These are phyloP conservation scores for Pseudoscleropodium purum DNA, from an alignment of 225 moss, liverwort and hornwort species.

Conservation along the genomic window DNA sequence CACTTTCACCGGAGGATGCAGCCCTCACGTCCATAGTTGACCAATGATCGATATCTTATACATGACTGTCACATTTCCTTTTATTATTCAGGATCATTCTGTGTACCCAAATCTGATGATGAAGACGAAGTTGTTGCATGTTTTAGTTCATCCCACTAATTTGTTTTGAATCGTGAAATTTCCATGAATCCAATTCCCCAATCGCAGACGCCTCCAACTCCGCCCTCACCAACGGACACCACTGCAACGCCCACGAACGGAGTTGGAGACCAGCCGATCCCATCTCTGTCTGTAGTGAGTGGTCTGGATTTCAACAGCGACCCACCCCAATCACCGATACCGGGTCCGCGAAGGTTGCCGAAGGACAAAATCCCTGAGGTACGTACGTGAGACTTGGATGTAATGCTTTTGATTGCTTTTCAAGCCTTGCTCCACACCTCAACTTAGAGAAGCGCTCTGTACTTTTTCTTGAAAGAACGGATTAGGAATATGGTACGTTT, in stretches of 20 bases:
- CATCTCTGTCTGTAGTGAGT: not conserved
- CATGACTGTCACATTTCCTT: not conserved
- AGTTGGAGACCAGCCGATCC: not conserved
- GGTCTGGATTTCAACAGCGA: too few species aligned
- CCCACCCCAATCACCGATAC: not conserved
- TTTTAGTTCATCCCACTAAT: not conserved
- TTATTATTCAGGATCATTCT: too few species aligned
- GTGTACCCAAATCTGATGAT: not conserved
- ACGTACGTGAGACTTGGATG: too few species aligned
- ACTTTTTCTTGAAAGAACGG: not conserved
- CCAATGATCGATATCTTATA: not conserved
- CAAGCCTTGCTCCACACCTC: not conserved
- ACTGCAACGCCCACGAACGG: not conserved
- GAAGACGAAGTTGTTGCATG: too few species aligned
- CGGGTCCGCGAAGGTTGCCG: not conserved
- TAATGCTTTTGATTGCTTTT: not conserved
- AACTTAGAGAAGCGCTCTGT: not conserved
- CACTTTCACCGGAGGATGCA: not conserved
- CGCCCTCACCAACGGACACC: too few species aligned
- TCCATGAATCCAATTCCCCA: not conserved
- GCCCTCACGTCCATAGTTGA: not conserved
- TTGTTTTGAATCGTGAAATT: not conserved
- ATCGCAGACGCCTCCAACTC: not conserved
- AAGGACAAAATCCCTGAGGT: not conserved
- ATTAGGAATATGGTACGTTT: not conserved